Percentiles rank a stretch among this genome's conserved stretches.
These are phyloP conservation scores for Collybiopsis luxurians DNA, from an alignment of 768 basidiomycete species.

Conservation along the genomic window DNA sequence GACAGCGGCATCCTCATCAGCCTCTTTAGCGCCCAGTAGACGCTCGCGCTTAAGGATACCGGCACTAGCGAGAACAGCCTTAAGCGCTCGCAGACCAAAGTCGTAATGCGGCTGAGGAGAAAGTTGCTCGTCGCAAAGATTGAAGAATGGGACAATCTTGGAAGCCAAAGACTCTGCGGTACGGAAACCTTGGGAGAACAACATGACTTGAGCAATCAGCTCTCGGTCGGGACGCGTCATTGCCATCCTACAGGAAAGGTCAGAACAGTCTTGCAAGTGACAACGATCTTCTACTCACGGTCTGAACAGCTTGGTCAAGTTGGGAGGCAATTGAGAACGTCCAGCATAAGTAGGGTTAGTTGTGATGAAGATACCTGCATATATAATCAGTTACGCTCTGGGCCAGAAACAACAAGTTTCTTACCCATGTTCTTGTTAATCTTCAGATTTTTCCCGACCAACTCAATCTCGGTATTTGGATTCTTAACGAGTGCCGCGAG, in stretches of 20 bases:
- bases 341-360: constrained; percentile 99
- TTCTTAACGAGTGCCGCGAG: constrained; percentile 80
- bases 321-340: constrained; percentile 86
- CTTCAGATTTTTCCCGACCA: constrained; percentile 92
- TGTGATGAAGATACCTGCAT: constrained; percentile 91
- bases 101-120: constrained; percentile 99
- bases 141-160: constrained; percentile 99
- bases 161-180: constrained; percentile 97
- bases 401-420: constrained; percentile 7
- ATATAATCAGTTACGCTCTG: constrained; percentile 9
- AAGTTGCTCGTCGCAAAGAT: constrained; percentile 95
- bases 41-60: constrained; percentile 97
- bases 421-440: constrained; percentile 91
- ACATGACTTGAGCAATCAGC: constrained; percentile 98
- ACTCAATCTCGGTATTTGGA: constrained; percentile 87
- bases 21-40: constrained; percentile 46
- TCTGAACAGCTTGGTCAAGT: constrained; percentile 89
- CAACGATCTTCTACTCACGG: constrained; percentile 53
- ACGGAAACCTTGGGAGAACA: constrained; percentile 99
- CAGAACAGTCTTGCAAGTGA: constrained; percentile 10
- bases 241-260: constrained; percentile 68
- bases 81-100: constrained; percentile 96
- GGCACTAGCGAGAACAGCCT: constrained; percentile 93
- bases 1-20: constrained; percentile 35
- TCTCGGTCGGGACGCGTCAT: constrained; percentile 99